Conservation (phyloP, 805 yeast genomes). For the Yamadazyma paraphyllophila region DNA sequence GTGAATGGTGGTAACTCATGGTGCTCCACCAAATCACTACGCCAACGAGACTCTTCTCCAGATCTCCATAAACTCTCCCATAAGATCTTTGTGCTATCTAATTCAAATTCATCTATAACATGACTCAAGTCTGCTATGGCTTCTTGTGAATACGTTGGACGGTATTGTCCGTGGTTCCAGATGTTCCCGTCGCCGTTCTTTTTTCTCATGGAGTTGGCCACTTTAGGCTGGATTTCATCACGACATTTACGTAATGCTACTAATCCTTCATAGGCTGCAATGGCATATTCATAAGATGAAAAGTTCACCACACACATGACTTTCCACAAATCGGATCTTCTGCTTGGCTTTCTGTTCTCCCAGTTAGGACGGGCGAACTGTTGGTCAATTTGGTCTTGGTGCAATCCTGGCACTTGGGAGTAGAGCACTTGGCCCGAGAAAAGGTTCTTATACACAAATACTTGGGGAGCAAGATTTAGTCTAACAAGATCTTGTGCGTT, state of each 20-base stretch:
- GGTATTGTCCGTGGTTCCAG: constrained; percentile 84
- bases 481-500: constrained; percentile 29
- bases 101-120: constrained; percentile 62
- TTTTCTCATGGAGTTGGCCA: constrained; percentile 66
- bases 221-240: constrained; percentile 56
- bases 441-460: constrained; percentile 77
- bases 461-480: constrained; percentile 76
- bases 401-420: constrained; percentile 74
- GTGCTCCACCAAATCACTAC: constrained; percentile 55
- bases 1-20: constrained; percentile 53
- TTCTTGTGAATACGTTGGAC: constrained; percentile 89
- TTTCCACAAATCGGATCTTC: constrained; percentile 87
- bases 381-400: constrained; percentile 57
- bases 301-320: constrained; percentile 82
- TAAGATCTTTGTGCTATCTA: constrained; percentile 49
- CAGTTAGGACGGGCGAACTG: constrained; percentile 84
- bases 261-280: constrained; percentile 70
- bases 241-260: constrained; percentile 73
- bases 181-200: constrained; percentile 74
- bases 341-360: constrained; percentile 78
- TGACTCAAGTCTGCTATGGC: constrained; percentile 81
- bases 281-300: constrained; percentile 58
- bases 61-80: constrained; percentile 91
- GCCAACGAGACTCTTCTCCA: constrained; percentile 80
- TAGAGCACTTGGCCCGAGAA: constrained; percentile 89